Evolutionary conservation across 75 land plant species (phyloP).

Genomic region (Isoetes taiwanensis): DNA sequence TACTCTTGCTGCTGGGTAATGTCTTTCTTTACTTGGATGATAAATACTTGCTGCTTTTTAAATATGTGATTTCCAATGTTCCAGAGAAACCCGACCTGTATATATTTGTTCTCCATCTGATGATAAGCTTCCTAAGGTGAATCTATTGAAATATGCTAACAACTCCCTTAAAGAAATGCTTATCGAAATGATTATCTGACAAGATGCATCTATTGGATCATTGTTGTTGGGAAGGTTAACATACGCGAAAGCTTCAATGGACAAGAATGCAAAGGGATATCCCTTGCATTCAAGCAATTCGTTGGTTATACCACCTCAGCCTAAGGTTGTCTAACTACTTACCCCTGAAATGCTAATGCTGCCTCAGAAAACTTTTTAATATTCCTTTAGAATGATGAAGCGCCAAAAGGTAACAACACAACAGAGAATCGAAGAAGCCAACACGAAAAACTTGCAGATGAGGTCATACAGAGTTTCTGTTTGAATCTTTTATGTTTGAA

Average conservation of each 20-base stretch:
- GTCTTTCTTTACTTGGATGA: background rate
- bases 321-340: slow-evolving; percentile 17
- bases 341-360: background rate
- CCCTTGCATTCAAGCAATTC: slow-evolving; percentile 53
- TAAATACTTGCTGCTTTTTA: background rate
- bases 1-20: slow-evolving; percentile 67
- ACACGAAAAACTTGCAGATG: background rate
- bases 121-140: slow-evolving; percentile 86
- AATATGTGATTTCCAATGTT: background rate
- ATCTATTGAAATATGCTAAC: too few species aligned
- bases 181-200: too few species aligned
- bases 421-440: background rate
- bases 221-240: slow-evolving; percentile 59
- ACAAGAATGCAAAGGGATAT: slow-evolving; percentile 26
- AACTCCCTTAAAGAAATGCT: too few species aligned
- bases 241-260: slow-evolving; percentile 46
- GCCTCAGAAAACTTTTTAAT: background rate
- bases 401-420: slow-evolving; percentile 41
- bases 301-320: slow-evolving; percentile 56
- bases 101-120: slow-evolving; percentile 64
- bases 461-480: background rate
- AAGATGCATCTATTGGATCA: slow-evolving; percentile 57
- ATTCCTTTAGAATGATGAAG: slow-evolving; percentile 48
- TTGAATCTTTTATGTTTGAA: background rate
- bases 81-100: slow-evolving; percentile 54